Conservation (phyloP, 2,329 filamentous ascomycete genomes). For the Orbilia ellipsospora region DNA sequence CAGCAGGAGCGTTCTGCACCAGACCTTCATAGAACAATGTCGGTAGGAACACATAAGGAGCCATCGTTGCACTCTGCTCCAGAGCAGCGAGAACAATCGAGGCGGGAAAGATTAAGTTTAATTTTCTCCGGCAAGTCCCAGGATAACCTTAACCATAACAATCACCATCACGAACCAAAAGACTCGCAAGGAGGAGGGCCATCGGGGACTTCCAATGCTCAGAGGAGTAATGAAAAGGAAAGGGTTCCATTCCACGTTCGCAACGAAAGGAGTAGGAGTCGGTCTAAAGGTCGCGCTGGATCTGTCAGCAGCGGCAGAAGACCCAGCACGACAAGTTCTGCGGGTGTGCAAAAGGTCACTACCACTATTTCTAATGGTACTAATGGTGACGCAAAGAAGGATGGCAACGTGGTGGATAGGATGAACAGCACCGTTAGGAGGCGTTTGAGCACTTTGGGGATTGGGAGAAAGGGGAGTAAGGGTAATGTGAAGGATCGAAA, state of each 20-base stretch:
- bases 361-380: conserved; percentile 28
- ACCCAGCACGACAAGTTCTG: conserved; percentile 50
- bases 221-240: conserved; percentile 49
- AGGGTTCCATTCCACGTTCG: conserved; percentile 36
- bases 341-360: conserved; percentile 48
- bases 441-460: conserved; percentile 79
- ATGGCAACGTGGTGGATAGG: conserved; percentile 53
- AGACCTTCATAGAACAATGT: conserved; percentile 49
- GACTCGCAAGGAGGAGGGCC: conserved; percentile 28
- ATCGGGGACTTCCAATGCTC: neutral
- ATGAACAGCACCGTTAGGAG: conserved; percentile 77
- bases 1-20: conserved; percentile 50
- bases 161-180: conserved; percentile 40
- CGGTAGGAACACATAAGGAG: conserved; percentile 40
- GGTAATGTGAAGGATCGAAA: conserved; percentile 58
- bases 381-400: conserved; percentile 47
- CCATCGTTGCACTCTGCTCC: conserved; percentile 49
- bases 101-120: conserved; percentile 42
- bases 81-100: conserved; percentile 48
- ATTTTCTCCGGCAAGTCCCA: conserved; percentile 51
- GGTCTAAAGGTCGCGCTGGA: conserved; percentile 51
- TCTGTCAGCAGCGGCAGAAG: conserved; percentile 47
- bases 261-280: conserved; percentile 50
- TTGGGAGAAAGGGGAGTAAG: conserved; percentile 67
- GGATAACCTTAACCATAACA: conserved; percentile 25